A percentile compares a stretch with the other conserved stretches of the same genome.
These are phyloP conservation scores for Exserohilum rostratum DNA, from an alignment of 2,329 filamentous ascomycete genomes.

Conservation along the genomic window DNA sequence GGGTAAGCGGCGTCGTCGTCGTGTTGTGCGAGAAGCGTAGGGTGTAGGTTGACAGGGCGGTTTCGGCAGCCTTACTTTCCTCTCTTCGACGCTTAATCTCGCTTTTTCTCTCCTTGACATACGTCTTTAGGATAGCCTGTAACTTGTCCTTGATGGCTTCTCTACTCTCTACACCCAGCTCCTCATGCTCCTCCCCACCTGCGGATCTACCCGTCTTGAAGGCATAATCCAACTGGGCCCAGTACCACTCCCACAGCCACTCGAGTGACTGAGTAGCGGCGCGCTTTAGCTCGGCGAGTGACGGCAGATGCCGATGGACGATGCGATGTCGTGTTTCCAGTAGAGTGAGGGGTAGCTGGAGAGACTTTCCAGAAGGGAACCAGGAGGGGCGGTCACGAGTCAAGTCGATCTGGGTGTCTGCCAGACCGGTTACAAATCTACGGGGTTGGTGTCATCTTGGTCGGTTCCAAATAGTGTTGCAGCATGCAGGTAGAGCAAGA, in stretches of 20 bases:
- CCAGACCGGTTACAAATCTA: constrained; percentile 80
- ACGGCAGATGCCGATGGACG: constrained; percentile 86
- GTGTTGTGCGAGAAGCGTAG: constrained; percentile 14
- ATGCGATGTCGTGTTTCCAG: constrained; percentile 89
- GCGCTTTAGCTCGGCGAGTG: constrained; percentile 72
- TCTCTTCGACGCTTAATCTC: constrained; percentile 36
- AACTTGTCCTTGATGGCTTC: constrained; percentile 27
- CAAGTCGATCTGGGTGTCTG: constrained; percentile 64
- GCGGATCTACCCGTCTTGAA: constrained; percentile 15
- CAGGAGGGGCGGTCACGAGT: constrained; percentile 36
- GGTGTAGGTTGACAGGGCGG: constrained; percentile 23
- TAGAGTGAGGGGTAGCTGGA: constrained; percentile 67
- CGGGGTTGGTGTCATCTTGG: not conserved
- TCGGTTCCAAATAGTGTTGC: no score
- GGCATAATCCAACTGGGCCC: constrained; percentile 61
- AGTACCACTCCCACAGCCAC: constrained; percentile 93
- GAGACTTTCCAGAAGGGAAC: constrained; percentile 29
- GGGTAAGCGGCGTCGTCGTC: constrained; percentile 4
- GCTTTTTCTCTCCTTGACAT: constrained; percentile 37
- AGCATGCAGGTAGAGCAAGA: no score
- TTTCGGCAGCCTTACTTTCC: constrained; percentile 22
- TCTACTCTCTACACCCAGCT: constrained; percentile 10
- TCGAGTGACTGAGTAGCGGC: constrained; percentile 72
- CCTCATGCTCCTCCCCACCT: not conserved
- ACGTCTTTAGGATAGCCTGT: constrained; percentile 41